phyloP scores from a whole-genome alignment of 2,329 filamentous ascomycete species.

The Ophiosphaerella herpotricha region DNA sequence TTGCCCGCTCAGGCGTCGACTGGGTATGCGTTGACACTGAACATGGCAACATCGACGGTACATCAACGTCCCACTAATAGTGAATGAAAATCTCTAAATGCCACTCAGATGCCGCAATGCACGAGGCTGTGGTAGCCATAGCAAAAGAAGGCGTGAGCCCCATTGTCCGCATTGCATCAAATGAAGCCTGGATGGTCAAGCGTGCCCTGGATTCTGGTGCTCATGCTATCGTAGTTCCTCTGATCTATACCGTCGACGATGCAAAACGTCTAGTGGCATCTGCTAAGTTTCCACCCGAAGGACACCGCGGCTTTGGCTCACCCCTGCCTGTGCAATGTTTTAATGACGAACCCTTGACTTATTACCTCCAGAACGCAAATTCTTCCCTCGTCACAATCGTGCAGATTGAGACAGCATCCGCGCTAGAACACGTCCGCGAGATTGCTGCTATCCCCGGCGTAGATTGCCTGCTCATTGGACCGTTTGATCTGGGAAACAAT shows the following conservation, averaged over 20 bases:
- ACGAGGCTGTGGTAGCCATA: slow-evolving; percentile 59
- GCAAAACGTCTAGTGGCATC: slow-evolving; percentile 57
- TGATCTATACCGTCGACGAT: slow-evolving; percentile 59
- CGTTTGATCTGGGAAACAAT: slow-evolving; percentile 62
- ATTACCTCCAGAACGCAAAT: slow-evolving; percentile 62
- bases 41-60: slow-evolving; percentile 62
- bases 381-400: slow-evolving; percentile 56
- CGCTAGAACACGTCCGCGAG: slow-evolving; percentile 48
- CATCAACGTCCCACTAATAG: neutral
- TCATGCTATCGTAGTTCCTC: slow-evolving; percentile 62
- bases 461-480: slow-evolving; percentile 59
- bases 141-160: slow-evolving; percentile 51
- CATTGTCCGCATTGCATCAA: slow-evolving; percentile 57
- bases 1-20: slow-evolving; percentile 58
- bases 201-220: slow-evolving; percentile 64
- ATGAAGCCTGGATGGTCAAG: slow-evolving; percentile 67
- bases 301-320: slow-evolving; percentile 61
- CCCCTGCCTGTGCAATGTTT: slow-evolving; percentile 58
- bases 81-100: neutral
- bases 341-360: slow-evolving; percentile 45
- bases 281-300: slow-evolving; percentile 61
- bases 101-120: slow-evolving; percentile 55
- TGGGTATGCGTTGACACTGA: slow-evolving; percentile 62
- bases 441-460: slow-evolving; percentile 59
- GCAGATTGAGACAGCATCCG: slow-evolving; percentile 53